Evolutionary conservation across 2,329 filamentous ascomycete species (phyloP).

Genomic region (Ustulina deusta): DNA sequence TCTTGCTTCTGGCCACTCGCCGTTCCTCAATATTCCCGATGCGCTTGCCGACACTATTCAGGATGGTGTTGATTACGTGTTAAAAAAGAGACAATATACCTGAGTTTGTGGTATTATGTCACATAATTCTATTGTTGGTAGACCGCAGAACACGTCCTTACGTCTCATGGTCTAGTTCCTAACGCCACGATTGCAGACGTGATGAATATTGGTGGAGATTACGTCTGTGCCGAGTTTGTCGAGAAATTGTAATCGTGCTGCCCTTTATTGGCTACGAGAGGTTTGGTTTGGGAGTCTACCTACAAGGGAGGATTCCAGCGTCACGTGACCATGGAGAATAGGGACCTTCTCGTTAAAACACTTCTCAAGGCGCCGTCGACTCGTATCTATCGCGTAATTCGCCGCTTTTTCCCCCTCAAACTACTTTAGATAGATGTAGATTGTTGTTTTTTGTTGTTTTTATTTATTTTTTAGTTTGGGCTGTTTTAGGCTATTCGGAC

Average conservation of each 20-base stretch:
- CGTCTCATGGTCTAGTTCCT: conserved; percentile 11
- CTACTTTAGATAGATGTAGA: too few species aligned
- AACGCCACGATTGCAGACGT: conserved; percentile 30
- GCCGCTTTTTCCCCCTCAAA: too few species aligned
- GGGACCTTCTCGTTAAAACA: too few species aligned
- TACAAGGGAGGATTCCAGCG: background rate
- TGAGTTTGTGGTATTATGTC: background rate
- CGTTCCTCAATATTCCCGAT: conserved; percentile 26
- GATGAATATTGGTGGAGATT: conserved; percentile 43
- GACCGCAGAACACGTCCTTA: too few species aligned
- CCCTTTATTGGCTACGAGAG: too few species aligned
- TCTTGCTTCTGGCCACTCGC: conserved; percentile 34
- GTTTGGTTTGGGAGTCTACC: background rate
- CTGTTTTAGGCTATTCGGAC: too few species aligned
- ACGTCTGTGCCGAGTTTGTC: conserved; percentile 7
- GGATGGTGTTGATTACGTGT: conserved; percentile 1
- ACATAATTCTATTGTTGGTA: background rate
- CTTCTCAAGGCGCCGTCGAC: too few species aligned
- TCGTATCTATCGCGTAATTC: too few species aligned
- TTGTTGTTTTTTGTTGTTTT: too few species aligned
- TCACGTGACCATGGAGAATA: background rate
- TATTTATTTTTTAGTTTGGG: too few species aligned
- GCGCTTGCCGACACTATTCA: conserved; percentile 21
- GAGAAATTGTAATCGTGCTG: background rate
- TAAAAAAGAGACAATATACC: conserved; percentile 6